Percentiles rank a stretch among this genome's conserved stretches.
Evolutionary conservation across 345 rosid species (phyloP).

Genomic region (Microthlaspi erraticum): DNA sequence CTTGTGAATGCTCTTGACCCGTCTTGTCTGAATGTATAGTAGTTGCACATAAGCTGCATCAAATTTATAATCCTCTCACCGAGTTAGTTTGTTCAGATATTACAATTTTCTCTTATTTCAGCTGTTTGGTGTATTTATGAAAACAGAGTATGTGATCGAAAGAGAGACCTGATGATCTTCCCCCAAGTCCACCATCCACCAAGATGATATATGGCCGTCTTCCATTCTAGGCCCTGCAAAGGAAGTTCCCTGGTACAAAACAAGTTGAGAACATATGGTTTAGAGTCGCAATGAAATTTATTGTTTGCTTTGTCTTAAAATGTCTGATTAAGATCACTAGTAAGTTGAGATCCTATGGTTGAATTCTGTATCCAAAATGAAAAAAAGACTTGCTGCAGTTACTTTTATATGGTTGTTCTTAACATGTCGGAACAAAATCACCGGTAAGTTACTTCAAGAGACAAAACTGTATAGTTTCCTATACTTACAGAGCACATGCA

Average conservation of each 20-base stretch:
- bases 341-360: neutral
- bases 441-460: neutral
- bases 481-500: constrained; percentile 1
- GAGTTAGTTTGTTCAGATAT: constrained; percentile 13
- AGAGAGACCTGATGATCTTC: constrained; percentile 86
- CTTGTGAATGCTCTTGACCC: constrained; percentile 82
- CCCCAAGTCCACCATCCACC: constrained; percentile 98
- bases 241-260: constrained; percentile 68
- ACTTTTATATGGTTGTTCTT: neutral
- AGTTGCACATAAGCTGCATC: constrained; percentile 95
- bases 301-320: constrained; percentile 3
- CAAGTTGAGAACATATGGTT: neutral
- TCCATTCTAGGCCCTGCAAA: constrained; percentile 88
- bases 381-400: neutral
- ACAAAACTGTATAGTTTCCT: neutral
- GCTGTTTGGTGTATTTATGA: neutral
- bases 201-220: constrained; percentile 61
- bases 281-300: neutral
- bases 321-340: neutral
- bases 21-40: constrained; percentile 88
- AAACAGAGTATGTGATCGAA: constrained; percentile 15
- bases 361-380: neutral
- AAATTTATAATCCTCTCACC: neutral
- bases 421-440: neutral
- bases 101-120: neutral